Percentiles rank a stretch among this genome's conserved stretches.
Conservation (phyloP, 2,329 filamentous ascomycete species). For the Decorospora gaudefroyi region DNA sequence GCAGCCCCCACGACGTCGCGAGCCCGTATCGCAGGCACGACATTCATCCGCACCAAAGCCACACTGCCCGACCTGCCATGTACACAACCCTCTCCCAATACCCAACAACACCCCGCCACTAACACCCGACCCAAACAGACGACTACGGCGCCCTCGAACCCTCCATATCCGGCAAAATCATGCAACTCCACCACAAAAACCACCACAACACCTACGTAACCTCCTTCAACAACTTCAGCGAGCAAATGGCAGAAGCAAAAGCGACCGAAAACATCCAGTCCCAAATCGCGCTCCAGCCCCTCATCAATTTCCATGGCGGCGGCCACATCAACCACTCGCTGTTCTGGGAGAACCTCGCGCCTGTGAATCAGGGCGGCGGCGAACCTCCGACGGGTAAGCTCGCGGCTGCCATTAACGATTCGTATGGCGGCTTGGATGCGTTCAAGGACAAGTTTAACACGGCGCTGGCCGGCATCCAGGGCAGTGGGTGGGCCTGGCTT, state of each 20-base stretch:
- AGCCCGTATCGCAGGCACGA: slow-evolving; percentile 70
- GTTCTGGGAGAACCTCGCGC: slow-evolving; percentile 72
- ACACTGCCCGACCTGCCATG: slow-evolving; percentile 88
- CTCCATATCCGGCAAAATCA: slow-evolving; percentile 83
- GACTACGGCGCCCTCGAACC: slow-evolving; percentile 95
- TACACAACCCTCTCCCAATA: slow-evolving; percentile 49
- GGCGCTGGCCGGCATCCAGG: slow-evolving; percentile 67
- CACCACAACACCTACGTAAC: slow-evolving; percentile 95
- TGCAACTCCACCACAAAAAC: slow-evolving; percentile 93
- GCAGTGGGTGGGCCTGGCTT: slow-evolving; percentile 67
- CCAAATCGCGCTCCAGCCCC: slow-evolving; percentile 60
- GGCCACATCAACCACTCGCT: slow-evolving; percentile 70
- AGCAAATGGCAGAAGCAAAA: slow-evolving; percentile 67
- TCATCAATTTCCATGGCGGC: slow-evolving; percentile 69
- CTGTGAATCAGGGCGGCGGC: slow-evolving; percentile 68
- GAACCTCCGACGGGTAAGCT: slow-evolving; percentile 64
- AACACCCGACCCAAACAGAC: slow-evolving; percentile 61
- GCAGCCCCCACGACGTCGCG: slow-evolving; percentile 65
- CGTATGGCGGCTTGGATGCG: slow-evolving; percentile 62
- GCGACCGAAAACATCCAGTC: slow-evolving; percentile 58
- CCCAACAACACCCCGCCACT: background rate
- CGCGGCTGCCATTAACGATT: slow-evolving; percentile 61
- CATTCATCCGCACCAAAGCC: slow-evolving; percentile 83
- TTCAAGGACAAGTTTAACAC: slow-evolving; percentile 68
- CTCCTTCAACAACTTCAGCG: slow-evolving; percentile 78